Base-by-base conservation (phyloP, 345 rosid species). In the Eutrema heterophyllum region DNA sequence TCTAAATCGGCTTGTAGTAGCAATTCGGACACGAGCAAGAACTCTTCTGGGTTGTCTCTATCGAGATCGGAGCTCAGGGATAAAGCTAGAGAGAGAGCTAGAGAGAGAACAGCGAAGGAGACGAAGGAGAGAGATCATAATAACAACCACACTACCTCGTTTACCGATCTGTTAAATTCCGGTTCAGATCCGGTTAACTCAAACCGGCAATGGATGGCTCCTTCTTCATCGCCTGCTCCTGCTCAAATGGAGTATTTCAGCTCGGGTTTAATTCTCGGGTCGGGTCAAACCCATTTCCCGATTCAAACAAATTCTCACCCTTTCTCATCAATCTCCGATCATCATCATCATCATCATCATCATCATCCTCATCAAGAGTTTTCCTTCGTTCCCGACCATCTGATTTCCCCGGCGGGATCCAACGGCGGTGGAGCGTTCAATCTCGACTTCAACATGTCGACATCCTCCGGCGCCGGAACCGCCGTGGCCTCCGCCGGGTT, bases 1-100 rank as follows among this genome's bases (percentile, higher is more conserved):
- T 88, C 93, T 43, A 93, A 89, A 84, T 88, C 99, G 32, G 98
- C 92, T 75, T 91, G 95, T 62, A 95, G 99, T 55, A 90, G 99
- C 72, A 92, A 84, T 54, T 95, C 99, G 0, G 99, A 95, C 81
- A 95, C 97, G 7, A 92, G 99, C 73, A 95, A 90, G 76, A 92
- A 94, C 45, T 88, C 97, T 26, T 92, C 80, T 1, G 87, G 95
- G 3, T 63, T 92, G 62, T 92, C 99, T 16, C 84, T 95, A 6
- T 85, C 93, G 1, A 78, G 88, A 78, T 83, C 97, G 3, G 99
- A 88, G 74, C 41, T 85, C 9, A 87, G 98, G 3, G 90, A 74
- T 2, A 88, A 81, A 81, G 93, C 92, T 15, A 76, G 97, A 0
- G 97, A 90, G 45, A 69, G 97, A 41, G 99, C 99, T 0, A 83